phyloP scores from a whole-genome alignment of 176 grass and related monocot species.

The Aegilops sharonensis region DNA sequence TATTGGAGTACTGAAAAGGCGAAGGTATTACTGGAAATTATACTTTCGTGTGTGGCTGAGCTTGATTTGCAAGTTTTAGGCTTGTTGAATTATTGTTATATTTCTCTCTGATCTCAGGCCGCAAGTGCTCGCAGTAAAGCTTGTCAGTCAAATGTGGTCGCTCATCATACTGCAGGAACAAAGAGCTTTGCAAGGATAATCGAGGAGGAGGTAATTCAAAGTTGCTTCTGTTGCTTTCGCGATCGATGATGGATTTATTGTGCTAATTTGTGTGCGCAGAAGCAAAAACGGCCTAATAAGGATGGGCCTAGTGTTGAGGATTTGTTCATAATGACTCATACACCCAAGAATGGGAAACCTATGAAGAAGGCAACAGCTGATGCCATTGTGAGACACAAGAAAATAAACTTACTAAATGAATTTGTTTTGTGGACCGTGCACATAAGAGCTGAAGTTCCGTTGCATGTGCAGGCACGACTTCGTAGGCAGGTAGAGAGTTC shows the following conservation, averaged over 20 bases:
- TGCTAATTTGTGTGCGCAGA: slow-evolving; percentile 31
- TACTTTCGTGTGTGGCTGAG: not conserved
- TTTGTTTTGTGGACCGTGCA: not conserved
- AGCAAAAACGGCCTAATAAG: slow-evolving; percentile 45
- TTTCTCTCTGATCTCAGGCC: slow-evolving; percentile 34
- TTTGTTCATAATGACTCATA: slow-evolving; percentile 56
- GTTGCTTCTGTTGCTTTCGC: slow-evolving; percentile 4
- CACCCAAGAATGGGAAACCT: slow-evolving; percentile 50
- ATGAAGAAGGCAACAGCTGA: slow-evolving; percentile 40
- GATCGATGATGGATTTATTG: slow-evolving; percentile 8
- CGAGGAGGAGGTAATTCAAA: slow-evolving; percentile 62
- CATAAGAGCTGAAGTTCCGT: slow-evolving; percentile 13
- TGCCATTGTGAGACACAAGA: slow-evolving; percentile 45
- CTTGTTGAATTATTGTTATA: slow-evolving; percentile 3
- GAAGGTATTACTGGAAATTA: slow-evolving; percentile 20
- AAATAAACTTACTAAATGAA: slow-evolving; percentile 11
- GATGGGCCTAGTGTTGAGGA: slow-evolving; percentile 39
- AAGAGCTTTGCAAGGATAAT: slow-evolving; percentile 55
- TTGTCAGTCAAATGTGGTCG: slow-evolving; percentile 29
- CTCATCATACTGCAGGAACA: slow-evolving; percentile 40
- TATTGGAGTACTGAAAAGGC: slow-evolving; percentile 65
- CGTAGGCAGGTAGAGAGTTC: slow-evolving; percentile 19
- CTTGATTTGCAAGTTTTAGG: slow-evolving; percentile 15
- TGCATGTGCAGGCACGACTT: slow-evolving; percentile 34
- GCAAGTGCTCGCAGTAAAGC: slow-evolving; percentile 42